Evolutionary conservation across 768 basidiomycete genomes (phyloP), one percentile per base, ranked within the genome.

Genomic region (Hemileccinum impolitum): DNA sequence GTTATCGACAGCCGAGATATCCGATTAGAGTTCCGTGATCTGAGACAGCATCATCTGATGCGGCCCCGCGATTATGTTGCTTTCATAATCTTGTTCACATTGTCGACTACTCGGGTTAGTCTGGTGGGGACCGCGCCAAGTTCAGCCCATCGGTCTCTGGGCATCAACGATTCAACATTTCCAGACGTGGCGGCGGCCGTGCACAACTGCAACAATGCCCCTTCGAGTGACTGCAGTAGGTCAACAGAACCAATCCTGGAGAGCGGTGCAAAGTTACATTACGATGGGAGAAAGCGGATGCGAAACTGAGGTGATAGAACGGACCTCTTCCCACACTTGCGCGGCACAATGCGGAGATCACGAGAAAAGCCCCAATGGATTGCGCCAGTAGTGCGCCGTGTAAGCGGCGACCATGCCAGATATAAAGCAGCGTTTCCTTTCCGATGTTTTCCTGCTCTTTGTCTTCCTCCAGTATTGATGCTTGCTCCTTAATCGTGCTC

Each of bases 381-480:
- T 15, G 21, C 21, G 10, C 39, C 25, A 12, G 34, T 21, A 23
- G 35, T 15, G 21, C 34, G 14, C 17, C 19, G 30, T 12, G 7
- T 47, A 47, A 58, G 48, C 54, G 55, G 31, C 3, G 44, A 37
- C 9, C 48, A 38, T 39, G 45, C 13, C 14, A 47, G 18, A 36
- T 48, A 51, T 48, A 44, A 52, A 38, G 38, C 5, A 23, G 18
- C 4, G 10, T 19, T 30, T 39, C 0, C 15, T 39, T 40, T 42
- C 23, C 21, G 5, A 19, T 12, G 9, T 2, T 31, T 35, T 25
- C 18, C 18, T 39, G 28, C 8, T 30, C 28, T 2, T 15, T n/a
- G n/a, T 11, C 19, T 35, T 39, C 18, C 18, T 11, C 23, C 23
- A 21, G 15, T 15, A 26, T 41, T 3, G 44, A 39, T 19, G 9